Evolutionary conservation across 179 eudicot species (phyloP).

Genomic region (Monotropa hypopitys): DNA sequence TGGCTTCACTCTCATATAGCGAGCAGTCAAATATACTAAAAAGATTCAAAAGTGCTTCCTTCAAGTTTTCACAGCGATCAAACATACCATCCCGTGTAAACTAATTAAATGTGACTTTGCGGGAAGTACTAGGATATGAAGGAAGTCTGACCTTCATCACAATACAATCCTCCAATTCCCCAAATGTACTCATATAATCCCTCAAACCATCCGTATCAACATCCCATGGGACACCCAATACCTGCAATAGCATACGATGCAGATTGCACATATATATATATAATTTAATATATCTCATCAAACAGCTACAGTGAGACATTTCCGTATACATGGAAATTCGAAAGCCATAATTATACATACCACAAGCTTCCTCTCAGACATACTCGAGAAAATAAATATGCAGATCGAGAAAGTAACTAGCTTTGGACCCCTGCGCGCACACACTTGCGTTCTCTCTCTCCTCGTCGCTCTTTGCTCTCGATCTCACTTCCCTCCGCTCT

Average conservation of each 20-base stretch:
- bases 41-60: not conserved
- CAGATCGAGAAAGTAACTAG: not conserved
- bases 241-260: constrained; percentile 25
- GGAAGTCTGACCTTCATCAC: constrained; percentile 69
- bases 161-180: constrained; percentile 91
- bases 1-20: not conserved
- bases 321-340: not conserved
- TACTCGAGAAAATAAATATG: constrained; percentile 3
- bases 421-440: constrained; percentile 7
- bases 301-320: not conserved
- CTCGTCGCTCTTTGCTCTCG: constrained; percentile 20
- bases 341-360: constrained; percentile 30
- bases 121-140: not conserved
- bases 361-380: constrained; percentile 86
- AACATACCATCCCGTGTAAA: not conserved
- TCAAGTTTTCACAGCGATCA: not conserved
- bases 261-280: not conserved
- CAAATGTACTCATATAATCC: constrained; percentile 83
- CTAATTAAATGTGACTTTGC: not conserved
- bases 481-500: constrained; percentile 23
- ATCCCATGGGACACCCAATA: constrained; percentile 97
- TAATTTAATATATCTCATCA: not conserved
- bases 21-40: not conserved
- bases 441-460: constrained; percentile 28
- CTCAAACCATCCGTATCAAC: constrained; percentile 80